Conservation (phyloP, 768 basidiomycete species). For the Chalciporus pseudorubinellus region DNA sequence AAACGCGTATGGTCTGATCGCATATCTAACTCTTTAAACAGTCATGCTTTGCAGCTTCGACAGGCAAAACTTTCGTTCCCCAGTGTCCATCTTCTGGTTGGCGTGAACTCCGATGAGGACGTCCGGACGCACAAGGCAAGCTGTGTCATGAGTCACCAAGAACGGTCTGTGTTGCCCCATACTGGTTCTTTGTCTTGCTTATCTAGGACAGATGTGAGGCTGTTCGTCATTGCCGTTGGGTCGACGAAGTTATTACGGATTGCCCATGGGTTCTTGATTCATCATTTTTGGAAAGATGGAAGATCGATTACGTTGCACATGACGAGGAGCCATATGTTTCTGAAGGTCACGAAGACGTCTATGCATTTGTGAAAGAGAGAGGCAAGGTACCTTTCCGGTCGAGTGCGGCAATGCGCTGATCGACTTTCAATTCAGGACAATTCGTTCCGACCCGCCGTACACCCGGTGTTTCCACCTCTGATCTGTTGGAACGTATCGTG, state of each 20-base stretch:
- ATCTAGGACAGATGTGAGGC: conserved; percentile 65
- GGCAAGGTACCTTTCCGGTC: conserved; percentile 46
- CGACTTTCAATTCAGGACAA: conserved; percentile 54
- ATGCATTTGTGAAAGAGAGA: conserved; percentile 72
- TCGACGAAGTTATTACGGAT: conserved; percentile 87
- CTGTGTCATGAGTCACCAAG: conserved; percentile 85
- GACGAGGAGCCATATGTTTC: conserved; percentile 88
- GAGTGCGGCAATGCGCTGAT: not conserved
- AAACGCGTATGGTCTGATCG: not conserved
- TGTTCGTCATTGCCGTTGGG: conserved; percentile 96
- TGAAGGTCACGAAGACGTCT: conserved; percentile 83
- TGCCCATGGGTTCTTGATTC: conserved; percentile 89
- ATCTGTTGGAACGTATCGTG: conserved; percentile 89
- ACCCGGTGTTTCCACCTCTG: conserved; percentile 91
- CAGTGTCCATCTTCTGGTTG: conserved; percentile 85
- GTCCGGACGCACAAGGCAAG: conserved; percentile 76
- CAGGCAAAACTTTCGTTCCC: conserved; percentile 96
- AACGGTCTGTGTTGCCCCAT: conserved; percentile 51
- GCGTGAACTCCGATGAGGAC: conserved; percentile 89
- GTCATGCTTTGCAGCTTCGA: conserved; percentile 91
- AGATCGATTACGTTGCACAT: conserved; percentile 97
- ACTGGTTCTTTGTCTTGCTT: not conserved
- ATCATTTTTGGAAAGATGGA: conserved; percentile 76
- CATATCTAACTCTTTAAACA: conserved; percentile 31
- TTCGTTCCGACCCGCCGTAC: conserved; percentile 96